Evolutionary conservation across 2,329 filamentous ascomycete genomes (phyloP), one percentile per base, ranked within the genome.

Genomic region (Pseudogymnoascus sp.): DNA sequence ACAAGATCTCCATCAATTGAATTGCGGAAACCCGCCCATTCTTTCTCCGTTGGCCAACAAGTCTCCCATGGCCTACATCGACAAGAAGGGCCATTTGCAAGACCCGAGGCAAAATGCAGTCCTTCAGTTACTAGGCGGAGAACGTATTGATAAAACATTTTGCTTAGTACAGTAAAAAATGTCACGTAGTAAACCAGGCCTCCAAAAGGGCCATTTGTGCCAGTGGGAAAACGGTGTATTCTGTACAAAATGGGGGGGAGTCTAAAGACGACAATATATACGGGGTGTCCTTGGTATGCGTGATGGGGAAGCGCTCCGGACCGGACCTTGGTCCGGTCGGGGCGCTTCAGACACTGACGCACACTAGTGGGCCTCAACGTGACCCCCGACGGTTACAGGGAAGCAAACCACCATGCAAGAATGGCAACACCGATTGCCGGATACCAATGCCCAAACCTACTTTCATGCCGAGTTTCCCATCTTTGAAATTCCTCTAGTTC

Each of bases 1-100:
- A 56, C 37, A 26, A 64, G 42, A 17, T 64, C 56, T 10, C 60
- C 60, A n/a, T 64, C 35, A 19, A 64, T 19, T 7, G 63, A 64
- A 5, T 38, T 33, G 11, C 62, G 62, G 21, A 64, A 31, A 31
- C 53, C 38, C 9, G 56, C 26, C 63, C 63, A 64, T 26, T 63
- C 26, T 23, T 62, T 35, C 17, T 46, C 38, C 17, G 37, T 46
- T 9, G 63, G 63, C 63, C 63, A 64, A 38, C 63, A 65, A 5
- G 44, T 31, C 31, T 65, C 62, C 19, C 23, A 42, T 4, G 63
- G 63, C 15, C 44, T 21, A 17, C 63, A 65, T 26, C 63, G 63
- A 50, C 63, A 65, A 37, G 56, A 60, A 35, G 15, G 17, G 35
- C 35, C 15, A n/a, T 23, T 53, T 53, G 21, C 44, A 13, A 13